A percentile compares a stretch with the other conserved stretches of the same genome.
These are phyloP conservation scores for Epithemia pelagica DNA, from an alignment of 108 stramenopile genomes.

Conservation along the genomic window DNA sequence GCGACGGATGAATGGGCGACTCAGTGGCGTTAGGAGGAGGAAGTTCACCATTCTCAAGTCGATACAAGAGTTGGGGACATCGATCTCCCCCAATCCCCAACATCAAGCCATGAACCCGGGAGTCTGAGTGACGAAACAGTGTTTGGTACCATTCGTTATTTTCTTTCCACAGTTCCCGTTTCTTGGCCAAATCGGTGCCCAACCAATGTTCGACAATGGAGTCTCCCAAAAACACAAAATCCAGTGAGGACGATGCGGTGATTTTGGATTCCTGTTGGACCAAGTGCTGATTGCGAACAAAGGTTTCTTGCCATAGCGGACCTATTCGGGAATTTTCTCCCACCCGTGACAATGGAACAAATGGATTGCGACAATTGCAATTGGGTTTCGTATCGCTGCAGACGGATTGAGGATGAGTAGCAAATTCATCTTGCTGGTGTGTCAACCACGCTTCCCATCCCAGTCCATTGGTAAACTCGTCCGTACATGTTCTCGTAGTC, in stretches of 20 bases:
- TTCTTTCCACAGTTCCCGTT: neutral
- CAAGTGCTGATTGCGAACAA: neutral
- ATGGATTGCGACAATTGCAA: neutral
- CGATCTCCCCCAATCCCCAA: conserved; percentile 28
- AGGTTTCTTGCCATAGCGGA: neutral
- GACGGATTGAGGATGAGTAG: neutral
- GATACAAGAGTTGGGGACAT: conserved; percentile 16
- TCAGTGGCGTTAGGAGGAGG: neutral
- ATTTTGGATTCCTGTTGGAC: neutral
- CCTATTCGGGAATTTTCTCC: neutral
- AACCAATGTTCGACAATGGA: conserved; percentile 15
- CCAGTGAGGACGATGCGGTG: neutral
- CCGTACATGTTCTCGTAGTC: neutral
- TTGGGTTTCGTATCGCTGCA: no score
- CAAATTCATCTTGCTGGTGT: neutral
- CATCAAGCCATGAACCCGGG: conserved; percentile 6
- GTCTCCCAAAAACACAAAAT: conserved; percentile 7
- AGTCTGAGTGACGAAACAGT: conserved; percentile 13
- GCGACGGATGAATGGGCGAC: conserved; percentile 24
- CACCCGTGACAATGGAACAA: neutral
- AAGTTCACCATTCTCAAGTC: conserved; percentile 50
- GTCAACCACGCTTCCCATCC: neutral
- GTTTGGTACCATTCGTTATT: conserved; percentile 6
- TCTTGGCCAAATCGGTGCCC: conserved; percentile 6
- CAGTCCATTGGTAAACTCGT: neutral